These are phyloP conservation scores for Litsea cubeba DNA, from an alignment of 164 flowering plant species.

Conservation along the genomic window DNA sequence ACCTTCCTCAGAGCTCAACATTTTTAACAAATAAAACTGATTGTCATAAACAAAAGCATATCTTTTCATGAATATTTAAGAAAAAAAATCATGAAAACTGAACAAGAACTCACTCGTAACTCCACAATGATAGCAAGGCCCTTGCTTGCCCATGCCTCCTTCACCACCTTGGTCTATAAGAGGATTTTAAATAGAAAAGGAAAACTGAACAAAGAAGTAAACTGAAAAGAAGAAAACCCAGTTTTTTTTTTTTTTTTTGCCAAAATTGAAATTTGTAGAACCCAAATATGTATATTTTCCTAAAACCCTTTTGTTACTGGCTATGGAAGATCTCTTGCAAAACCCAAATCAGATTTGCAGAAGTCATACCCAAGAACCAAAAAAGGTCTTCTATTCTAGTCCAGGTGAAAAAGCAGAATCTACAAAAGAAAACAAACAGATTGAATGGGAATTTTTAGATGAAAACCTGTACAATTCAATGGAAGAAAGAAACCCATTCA, in stretches of 20 bases:
- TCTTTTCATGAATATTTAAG: neutral
- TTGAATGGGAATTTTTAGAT: slow-evolving; percentile 32
- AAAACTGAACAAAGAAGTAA: slow-evolving; percentile 3
- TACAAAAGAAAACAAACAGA: slow-evolving; percentile 14
- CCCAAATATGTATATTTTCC: slow-evolving; percentile 6
- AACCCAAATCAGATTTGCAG: slow-evolving; percentile 36
- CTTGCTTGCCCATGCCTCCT: slow-evolving; percentile 81
- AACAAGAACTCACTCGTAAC: slow-evolving; percentile 81
- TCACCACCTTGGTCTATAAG: slow-evolving; percentile 12
- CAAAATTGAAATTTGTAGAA: neutral
- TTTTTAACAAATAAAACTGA: neutral
- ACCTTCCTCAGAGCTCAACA: neutral
- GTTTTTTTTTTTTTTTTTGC: neutral
- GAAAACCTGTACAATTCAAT: slow-evolving; percentile 48
- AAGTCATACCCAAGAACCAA: slow-evolving; percentile 28
- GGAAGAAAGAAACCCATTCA: slow-evolving; percentile 32
- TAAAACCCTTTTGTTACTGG: slow-evolving; percentile 17
- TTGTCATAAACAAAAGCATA: neutral
- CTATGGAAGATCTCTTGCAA: slow-evolving; percentile 14
- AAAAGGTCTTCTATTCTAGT: slow-evolving; percentile 22
- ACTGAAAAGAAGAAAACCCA: slow-evolving; percentile 9
- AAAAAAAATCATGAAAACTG: slow-evolving; percentile 1
- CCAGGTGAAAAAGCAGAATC: slow-evolving; percentile 12
- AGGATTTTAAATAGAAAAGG: neutral
- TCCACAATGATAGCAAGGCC: slow-evolving; percentile 99